phyloP scores from a whole-genome alignment of 2,329 filamentous ascomycete species.

The Colletotrichum endophyticum region DNA sequence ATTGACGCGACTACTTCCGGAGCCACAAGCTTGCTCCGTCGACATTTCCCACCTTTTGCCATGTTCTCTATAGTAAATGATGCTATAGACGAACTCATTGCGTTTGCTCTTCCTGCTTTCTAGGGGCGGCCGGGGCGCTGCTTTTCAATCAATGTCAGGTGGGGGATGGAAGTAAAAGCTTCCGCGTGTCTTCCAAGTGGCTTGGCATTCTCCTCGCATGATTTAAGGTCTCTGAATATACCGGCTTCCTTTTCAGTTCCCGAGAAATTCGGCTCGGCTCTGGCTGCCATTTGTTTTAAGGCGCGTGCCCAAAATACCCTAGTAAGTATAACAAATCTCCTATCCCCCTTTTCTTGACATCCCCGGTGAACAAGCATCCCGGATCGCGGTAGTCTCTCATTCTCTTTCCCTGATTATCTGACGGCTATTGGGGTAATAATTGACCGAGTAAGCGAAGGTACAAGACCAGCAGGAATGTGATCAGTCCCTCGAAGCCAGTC shows the following conservation, averaged over 20 bases:
- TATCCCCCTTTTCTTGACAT: rapidly evolving
- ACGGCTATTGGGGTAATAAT: rapidly evolving
- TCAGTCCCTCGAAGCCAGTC: not conserved
- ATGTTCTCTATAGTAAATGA: rapidly evolving
- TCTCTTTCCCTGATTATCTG: rapidly evolving
- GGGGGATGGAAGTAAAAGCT: not conserved
- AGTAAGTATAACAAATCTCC: rapidly evolving
- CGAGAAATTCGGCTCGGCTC: rapidly evolving
- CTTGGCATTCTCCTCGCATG: rapidly evolving
- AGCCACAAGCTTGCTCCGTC: not conserved
- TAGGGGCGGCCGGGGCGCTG: rapidly evolving
- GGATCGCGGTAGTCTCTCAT: rapidly evolving
- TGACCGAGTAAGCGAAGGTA: rapidly evolving
- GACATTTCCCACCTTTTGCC: rapidly evolving
- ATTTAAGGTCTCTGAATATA: rapidly evolving
- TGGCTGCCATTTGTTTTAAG: rapidly evolving
- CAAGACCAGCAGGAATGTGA: not conserved
- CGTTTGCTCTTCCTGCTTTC: rapidly evolving
- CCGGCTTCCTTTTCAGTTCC: rapidly evolving
- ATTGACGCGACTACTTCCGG: rapidly evolving
- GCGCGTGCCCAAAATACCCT: not conserved
- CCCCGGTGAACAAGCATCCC: rapidly evolving
- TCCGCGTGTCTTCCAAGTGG: rapidly evolving
- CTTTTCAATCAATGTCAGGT: rapidly evolving
- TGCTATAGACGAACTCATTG: rapidly evolving